phyloP scores from a whole-genome alignment of 2,329 filamentous ascomycete species.

The Claviceps monticola region DNA sequence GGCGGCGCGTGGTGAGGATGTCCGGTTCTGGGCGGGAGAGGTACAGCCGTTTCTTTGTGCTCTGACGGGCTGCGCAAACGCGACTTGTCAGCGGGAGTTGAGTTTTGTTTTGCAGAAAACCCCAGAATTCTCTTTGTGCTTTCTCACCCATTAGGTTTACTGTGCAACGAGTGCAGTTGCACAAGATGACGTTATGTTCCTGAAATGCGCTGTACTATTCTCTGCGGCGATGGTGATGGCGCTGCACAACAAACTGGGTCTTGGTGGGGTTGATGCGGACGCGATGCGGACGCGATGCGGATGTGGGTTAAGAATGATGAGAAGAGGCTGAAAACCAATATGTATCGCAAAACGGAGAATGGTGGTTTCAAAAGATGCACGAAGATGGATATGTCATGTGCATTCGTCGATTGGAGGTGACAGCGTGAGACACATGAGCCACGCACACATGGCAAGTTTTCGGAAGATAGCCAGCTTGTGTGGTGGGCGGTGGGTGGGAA shows the following conservation, averaged over 20 bases:
- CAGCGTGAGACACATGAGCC: not conserved
- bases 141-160: not conserved
- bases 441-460: not conserved
- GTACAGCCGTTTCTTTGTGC: constrained; percentile 29
- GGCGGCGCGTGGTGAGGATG: constrained; percentile 20
- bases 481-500: not conserved
- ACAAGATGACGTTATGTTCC: not conserved
- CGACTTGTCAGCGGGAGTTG: not conserved
- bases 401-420: not conserved
- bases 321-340: not conserved
- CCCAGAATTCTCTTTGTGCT: too few relatives aligned
- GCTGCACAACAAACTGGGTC: not conserved
- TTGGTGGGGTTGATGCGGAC: not conserved
- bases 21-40: constrained; percentile 26
- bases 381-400: not conserved
- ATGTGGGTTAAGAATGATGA: not conserved
- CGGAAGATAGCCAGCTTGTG: not conserved
- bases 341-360: not conserved
- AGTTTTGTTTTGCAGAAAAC: not conserved
- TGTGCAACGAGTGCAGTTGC: not conserved
- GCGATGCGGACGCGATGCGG: not conserved
- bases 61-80: constrained; percentile 3
- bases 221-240: too few relatives aligned
- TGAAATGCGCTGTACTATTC: too few relatives aligned
- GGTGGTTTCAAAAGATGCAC: not conserved